Base-by-base conservation (phyloP, 2,329 filamentous ascomycete genomes). In the Fusarium azukiicola region DNA sequence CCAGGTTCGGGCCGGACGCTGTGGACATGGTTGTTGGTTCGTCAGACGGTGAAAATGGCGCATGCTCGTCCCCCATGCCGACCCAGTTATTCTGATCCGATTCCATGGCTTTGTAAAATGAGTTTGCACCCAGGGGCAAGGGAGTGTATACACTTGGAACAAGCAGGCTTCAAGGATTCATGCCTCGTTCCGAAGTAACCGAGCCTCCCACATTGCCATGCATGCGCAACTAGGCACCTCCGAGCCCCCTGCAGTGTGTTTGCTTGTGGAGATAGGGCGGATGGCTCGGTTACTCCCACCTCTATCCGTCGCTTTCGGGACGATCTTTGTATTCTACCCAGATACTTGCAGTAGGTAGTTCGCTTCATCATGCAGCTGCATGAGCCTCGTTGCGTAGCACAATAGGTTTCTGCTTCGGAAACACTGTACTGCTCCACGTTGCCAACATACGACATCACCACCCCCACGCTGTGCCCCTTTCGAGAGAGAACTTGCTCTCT, bases 301-400 rank as follows among this genome's bases (percentile, higher is more conserved):
- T 11, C 40, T 32, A 32, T 42, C 40, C 13, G 40, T 14, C 40
- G 40, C 11, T 42, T 42, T 32, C 27, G 40, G 13, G 40, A 42
- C 40, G 40, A 42, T 42, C 27, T 32, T 32, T 6, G 27, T 32
- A 32, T 32, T 32, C 27, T 32, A 32, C 27, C 27, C 27, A 32
- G 27, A 32, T 32, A 32, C 27, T 32, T 32, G 27, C 27, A 32
- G 27, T 32, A 32, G 27, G 27, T 32, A 32, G 27, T 32, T 32
- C 27, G 27, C 27, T 32, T 32, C 27, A 32, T 32, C 27, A 40
- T 38, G 27, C 16, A 40, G 56, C 38, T 27, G n/a, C 56, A 40
- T 61, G 38, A 9, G 42, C 56, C n/a, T 42, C 17, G 56, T 40
- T 61, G 56, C 56, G 23, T 61, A 38, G 56, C 56, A 61, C n/a